Evolutionary conservation across 2,329 filamentous ascomycete species (phyloP), one percentile per base, ranked within the genome.

Genomic region (Penicillium fuscoglaucum): DNA sequence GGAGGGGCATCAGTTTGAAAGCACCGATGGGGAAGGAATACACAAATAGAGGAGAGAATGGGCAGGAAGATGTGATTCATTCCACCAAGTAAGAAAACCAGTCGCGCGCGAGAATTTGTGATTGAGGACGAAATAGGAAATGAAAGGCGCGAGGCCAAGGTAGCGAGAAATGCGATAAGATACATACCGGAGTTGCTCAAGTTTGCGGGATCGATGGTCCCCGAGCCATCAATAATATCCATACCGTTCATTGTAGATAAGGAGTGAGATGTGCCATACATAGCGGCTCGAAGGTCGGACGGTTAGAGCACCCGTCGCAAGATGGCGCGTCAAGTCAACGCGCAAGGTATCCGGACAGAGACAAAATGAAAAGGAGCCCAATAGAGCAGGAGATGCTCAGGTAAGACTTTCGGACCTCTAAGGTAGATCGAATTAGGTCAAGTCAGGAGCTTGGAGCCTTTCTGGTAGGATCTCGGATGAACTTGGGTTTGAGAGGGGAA

Each of bases 131-230:
- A 49, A 53, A 57, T 46, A 56, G 19, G 41, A 37, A 56, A 51
- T 13, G 31, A 17, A 55, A 43, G 17, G 19, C 56, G 17, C 52
- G 37, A 57, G 41, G 28, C 19, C 26, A 33, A 52, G 45, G 10
- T 26, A 46, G 31, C 29, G 43, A 46, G 21, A 39, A 37, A 29
- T 39, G 24, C 48, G 29, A 53, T 66, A 65, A 82, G 80, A 77
- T 44, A 70, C 76, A 70, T 87, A 93, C 90, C 86, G 81, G 87
- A 81, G 74, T 87, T 88, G 80, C 89, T 91, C 80, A 96, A 84
- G 65, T 89, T 90, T 72, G 90, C 90, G 75, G 91, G 91, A 83
- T 96, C 91, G 83, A 96, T 95, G 74, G 91, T 96, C 75, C 89
- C 90, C 82, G 89, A 89, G 76, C 90, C 89, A 84, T 90, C 89